Evolutionary conservation across 2,329 filamentous ascomycete species (phyloP).

Genomic region (Colletotrichum neosansevieriae): DNA sequence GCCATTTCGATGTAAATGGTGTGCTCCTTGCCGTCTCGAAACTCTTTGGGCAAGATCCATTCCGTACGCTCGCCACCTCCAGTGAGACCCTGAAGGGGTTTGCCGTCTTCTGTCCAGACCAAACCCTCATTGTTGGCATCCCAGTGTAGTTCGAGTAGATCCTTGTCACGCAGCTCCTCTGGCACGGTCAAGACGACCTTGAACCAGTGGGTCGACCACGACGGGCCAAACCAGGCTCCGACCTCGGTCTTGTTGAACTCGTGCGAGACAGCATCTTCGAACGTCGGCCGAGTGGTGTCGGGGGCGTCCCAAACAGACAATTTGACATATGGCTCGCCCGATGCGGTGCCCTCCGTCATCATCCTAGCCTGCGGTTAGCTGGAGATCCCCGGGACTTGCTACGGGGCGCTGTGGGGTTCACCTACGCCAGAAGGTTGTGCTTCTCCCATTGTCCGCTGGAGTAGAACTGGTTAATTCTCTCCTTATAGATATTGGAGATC

Average conservation of each 20-base stretch:
- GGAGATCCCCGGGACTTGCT: conserved; percentile 22
- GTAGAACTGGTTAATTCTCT: conserved; percentile 86
- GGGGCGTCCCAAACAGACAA: conserved; percentile 90
- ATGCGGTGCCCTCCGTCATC: conserved; percentile 75
- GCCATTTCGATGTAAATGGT: conserved; percentile 98
- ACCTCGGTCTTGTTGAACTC: conserved; percentile 80
- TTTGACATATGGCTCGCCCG: conserved; percentile 82
- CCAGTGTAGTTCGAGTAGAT: conserved; percentile 95
- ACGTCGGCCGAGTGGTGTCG: conserved; percentile 81
- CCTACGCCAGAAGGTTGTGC: conserved; percentile 79
- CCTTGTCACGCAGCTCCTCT: conserved; percentile 76
- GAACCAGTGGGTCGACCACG: conserved; percentile 99
- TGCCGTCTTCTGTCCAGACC: conserved; percentile 91
- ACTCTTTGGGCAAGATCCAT: conserved; percentile 88
- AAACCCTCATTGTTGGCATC: conserved; percentile 95
- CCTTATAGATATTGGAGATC: conserved; percentile 87
- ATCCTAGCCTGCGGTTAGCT: conserved; percentile 62
- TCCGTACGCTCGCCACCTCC: conserved; percentile 89
- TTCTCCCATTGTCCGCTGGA: conserved; percentile 81
- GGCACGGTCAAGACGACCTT: conserved; percentile 85
- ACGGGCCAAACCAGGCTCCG: conserved; percentile 87
- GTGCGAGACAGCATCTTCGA: conserved; percentile 83
- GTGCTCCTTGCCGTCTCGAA: conserved; percentile 87
- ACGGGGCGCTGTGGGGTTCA: conserved; percentile 39
- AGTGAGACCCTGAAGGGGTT: conserved; percentile 90